A percentile compares a stretch with the other conserved stretches of the same genome.
Evolutionary conservation across 768 basidiomycete species (phyloP).

Genomic region (Pleurotus eryngii): DNA sequence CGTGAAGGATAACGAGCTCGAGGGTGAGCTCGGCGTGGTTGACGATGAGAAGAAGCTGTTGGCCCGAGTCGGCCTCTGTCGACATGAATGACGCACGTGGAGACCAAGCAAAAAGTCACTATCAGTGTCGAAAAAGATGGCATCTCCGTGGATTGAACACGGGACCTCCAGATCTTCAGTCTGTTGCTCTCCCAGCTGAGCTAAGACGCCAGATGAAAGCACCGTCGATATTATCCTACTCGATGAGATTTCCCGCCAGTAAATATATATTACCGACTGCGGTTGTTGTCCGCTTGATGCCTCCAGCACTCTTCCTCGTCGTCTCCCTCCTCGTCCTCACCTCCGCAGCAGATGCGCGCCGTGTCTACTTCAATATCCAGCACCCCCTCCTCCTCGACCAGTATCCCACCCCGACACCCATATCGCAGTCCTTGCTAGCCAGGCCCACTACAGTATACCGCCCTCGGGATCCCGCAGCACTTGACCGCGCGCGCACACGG

Average conservation of each 20-base stretch:
- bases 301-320: background rate
- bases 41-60: background rate
- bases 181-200: slow-evolving; percentile 74
- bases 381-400: background rate
- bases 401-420: background rate
- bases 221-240: background rate
- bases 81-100: background rate
- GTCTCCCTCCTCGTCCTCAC: slow-evolving; percentile 2
- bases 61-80: background rate
- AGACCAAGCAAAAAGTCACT: too few relatives aligned
- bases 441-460: slow-evolving; percentile 57
- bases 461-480: slow-evolving; percentile 48
- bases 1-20: slow-evolving; percentile 7
- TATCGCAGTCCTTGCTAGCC: slow-evolving; percentile 33
- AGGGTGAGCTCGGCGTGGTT: background rate
- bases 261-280: background rate
- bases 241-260: too few relatives aligned
- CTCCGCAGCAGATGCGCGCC: background rate
- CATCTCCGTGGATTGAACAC: slow-evolving; percentile 66
- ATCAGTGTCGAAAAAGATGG: slow-evolving; percentile 4
- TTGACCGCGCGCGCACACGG: slow-evolving; percentile 50
- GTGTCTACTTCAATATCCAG: background rate
- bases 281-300: background rate
- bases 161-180: slow-evolving; percentile 72
- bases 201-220: slow-evolving; percentile 27